Evolutionary conservation across 2,329 filamentous ascomycete genomes (phyloP), one percentile per base, ranked within the genome.

Genomic region (Hawksworthiomyces lignivorus): DNA sequence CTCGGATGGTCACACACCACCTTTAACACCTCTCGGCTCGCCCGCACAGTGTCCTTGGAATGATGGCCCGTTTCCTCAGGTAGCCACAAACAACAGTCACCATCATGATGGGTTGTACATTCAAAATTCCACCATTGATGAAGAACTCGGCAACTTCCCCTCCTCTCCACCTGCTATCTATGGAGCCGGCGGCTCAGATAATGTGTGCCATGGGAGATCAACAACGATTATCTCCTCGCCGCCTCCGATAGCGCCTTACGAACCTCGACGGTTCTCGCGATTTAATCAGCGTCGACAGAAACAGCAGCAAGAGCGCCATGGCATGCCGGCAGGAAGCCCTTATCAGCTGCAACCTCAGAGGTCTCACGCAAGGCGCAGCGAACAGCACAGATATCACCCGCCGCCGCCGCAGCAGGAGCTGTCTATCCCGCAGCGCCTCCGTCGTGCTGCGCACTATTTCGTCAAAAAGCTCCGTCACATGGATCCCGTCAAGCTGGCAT

Each of bases 401-500:
- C 5, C 31, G 27, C 18, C 32, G 12, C 12, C 36, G 4, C 27
- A 19, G 22, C 35, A 27, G 35, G 8, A n/a, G 15, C 14, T 7
- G 17, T 10, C 28, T 15, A 7, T 36, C 6, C 15, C 14, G 21
- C 31, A 22, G 15, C 36, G 43, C 7, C n/a, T 37, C 18, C 34
- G 28, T n/a, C 39, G 39, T 21, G 34, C 39, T 7, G 47, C 32
- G 41, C 50, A 31, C 9, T 58, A 57, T 26, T 56, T 65, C 46
- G 35, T 45, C 2, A 44, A 48, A 36, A 59, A 58, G 45, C 60
- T 72, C 30, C 55, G 54, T 42, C 56, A 63, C 52, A 60, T 70
- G 50, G 75, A 80, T 56, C 73, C 73, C 1, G 65, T 80, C 49
- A 80, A 80, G 62, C 62, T 76, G 5, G 74, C 75, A 9, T 79